Percentiles rank a stretch among this genome's conserved stretches.
phyloP scores from a whole-genome alignment of 257 asterid genomes.

The Sherardia arvensis region DNA sequence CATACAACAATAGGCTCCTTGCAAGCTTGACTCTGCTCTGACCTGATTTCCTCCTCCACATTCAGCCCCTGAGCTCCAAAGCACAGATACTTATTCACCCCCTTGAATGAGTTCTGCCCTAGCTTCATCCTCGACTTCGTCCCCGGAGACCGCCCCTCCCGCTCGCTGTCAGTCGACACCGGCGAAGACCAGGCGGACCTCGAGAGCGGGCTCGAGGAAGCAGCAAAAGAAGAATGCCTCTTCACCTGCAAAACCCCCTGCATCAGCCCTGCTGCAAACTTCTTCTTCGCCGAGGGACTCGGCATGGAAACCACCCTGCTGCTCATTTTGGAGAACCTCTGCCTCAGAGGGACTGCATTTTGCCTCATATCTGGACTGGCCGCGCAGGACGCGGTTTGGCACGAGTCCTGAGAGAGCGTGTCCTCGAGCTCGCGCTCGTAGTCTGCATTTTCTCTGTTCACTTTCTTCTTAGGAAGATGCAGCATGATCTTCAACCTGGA shows the following conservation, averaged over 20 bases:
- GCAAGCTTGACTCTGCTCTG: constrained; percentile 7
- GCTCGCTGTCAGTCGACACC: constrained; percentile 19
- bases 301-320: constrained; percentile 29
- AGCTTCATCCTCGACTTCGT: constrained; percentile 23
- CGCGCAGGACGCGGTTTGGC: too few species aligned
- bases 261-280: constrained; percentile 40
- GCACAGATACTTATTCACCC: constrained; percentile 65
- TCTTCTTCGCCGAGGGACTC: constrained; percentile 46
- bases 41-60: constrained; percentile 24
- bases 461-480: constrained; percentile 35
- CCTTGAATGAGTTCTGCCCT: constrained; percentile 36
- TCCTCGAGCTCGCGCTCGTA: constrained; percentile 31
- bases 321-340: constrained; percentile 40
- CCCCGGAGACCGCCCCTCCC: constrained; percentile 19
- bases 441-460: constrained; percentile 6
- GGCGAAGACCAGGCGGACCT: constrained; percentile 58
- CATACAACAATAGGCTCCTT: constrained; percentile 4
- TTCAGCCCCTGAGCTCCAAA: constrained; percentile 64
- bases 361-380: constrained; percentile 18
- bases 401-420: constrained; percentile 26
- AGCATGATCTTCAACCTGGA: constrained; percentile 29
- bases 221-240: constrained; percentile 33
- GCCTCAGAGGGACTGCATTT: constrained; percentile 51
- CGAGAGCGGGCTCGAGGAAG: constrained; percentile 47
- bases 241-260: constrained; percentile 52